These are phyloP conservation scores for Naganishia kalamii DNA, from an alignment of 768 basidiomycete species.

Conservation along the genomic window DNA sequence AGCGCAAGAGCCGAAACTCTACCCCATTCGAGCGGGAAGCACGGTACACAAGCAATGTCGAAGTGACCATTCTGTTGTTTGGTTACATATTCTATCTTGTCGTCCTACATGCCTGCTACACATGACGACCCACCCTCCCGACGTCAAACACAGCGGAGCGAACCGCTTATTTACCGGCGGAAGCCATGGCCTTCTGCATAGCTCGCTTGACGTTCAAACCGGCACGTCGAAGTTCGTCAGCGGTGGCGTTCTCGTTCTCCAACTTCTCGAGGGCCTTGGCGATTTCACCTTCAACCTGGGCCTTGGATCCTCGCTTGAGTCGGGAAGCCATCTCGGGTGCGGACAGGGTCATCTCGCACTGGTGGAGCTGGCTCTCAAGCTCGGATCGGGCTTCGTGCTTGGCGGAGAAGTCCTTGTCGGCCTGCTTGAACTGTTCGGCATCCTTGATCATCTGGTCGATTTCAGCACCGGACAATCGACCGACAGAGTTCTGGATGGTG, in stretches of 20 bases:
- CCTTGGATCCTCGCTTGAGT: slow-evolving; percentile 93
- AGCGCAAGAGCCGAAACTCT: slow-evolving; percentile 8
- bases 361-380: slow-evolving; percentile 94
- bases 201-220: slow-evolving; percentile 93
- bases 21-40: neutral
- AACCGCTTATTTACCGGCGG: slow-evolving; percentile 37
- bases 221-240: slow-evolving; percentile 92
- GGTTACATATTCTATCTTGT: slow-evolving; percentile 18
- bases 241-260: slow-evolving; percentile 89
- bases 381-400: slow-evolving; percentile 97
- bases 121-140: neutral
- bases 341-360: slow-evolving; percentile 92
- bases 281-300: slow-evolving; percentile 92
- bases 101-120: slow-evolving; percentile 10
- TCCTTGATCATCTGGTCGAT: slow-evolving; percentile 99
- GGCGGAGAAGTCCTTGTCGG: slow-evolving; percentile 86
- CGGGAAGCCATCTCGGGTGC: slow-evolving; percentile 96
- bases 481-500: slow-evolving; percentile 94
- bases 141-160: neutral
- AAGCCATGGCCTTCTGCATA: slow-evolving; percentile 77
- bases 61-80: slow-evolving; percentile 11
- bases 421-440: slow-evolving; percentile 66
- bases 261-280: slow-evolving; percentile 96
- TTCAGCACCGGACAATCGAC: slow-evolving; percentile 92
- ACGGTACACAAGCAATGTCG: slow-evolving; percentile 16